phyloP scores from a whole-genome alignment of 768 basidiomycete genomes.

The Trametes maxima region DNA sequence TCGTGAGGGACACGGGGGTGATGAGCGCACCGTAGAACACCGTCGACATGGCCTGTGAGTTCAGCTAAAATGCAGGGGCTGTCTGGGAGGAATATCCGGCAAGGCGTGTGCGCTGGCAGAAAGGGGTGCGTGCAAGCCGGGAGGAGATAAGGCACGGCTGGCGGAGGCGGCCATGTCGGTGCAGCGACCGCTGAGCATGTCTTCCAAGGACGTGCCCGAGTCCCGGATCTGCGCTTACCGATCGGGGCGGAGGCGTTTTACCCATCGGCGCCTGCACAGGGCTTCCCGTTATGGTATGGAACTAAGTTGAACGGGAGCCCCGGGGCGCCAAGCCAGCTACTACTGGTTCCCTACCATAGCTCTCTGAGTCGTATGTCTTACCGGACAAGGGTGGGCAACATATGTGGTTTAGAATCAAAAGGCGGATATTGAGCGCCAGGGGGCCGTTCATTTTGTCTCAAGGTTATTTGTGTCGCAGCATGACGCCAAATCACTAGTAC shows the following conservation, averaged over 20 bases:
- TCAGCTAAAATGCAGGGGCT: neutral
- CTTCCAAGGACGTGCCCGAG: neutral
- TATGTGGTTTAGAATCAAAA: too few species aligned
- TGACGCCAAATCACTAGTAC: too few species aligned
- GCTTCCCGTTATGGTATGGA: constrained; percentile 8
- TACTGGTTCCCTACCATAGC: too few species aligned
- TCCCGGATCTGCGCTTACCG: neutral
- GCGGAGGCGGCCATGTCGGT: neutral
- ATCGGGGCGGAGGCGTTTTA: neutral
- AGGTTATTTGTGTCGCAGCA: too few species aligned
- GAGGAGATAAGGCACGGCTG: neutral
- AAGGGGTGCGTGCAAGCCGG: neutral
- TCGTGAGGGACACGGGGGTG: constrained; percentile 48
- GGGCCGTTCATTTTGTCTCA: too few species aligned
- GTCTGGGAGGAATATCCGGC: neutral
- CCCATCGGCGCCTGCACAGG: neutral
- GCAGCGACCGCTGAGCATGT: neutral
- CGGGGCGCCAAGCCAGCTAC: too few species aligned
- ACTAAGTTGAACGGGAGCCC: neutral
- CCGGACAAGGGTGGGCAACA: too few species aligned
- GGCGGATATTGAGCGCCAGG: too few species aligned
- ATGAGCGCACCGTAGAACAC: constrained; percentile 62
- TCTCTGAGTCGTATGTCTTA: too few species aligned
- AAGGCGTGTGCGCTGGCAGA: neutral
- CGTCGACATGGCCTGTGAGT: constrained; percentile 33